Base-by-base conservation (phyloP, 2,329 filamentous ascomycete species). In the Cytospora chrysosperma region DNA sequence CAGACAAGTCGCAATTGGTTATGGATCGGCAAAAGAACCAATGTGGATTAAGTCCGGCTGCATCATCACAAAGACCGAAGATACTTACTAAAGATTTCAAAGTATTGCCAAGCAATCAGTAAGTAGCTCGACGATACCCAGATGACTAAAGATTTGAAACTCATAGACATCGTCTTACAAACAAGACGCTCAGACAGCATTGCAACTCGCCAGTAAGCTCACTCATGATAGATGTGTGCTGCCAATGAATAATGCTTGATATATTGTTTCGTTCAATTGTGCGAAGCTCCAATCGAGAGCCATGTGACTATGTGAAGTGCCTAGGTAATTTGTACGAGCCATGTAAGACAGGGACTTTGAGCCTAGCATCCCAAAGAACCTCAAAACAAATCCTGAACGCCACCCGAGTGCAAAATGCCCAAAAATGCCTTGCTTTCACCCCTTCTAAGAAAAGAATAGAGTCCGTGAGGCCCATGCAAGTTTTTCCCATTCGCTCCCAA, bases 61-160 rank as follows among this genome's bases (percentile, higher is more conserved):
- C 12, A 40, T 40, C 3, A 40, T 5, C 34, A 13, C 3, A 34
- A 34, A 13, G 32, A 34, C 13, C 8, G 3, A 12, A 10, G 5
- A 34, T 12, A 15, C 32, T n/a, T n/a, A 19, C 37, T 34, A 13
- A 34, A 13, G 59, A 62, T 65, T 65, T 65, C 63, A 59, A 63
- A 65, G 56, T 56, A 40, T 63, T 65, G 53, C 40, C 53, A 63
- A 57, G 47, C 52, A 37, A 37, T 12, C 12, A 10, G 4, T 30
- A 30, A 30, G 13, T 15, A 34, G 32, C 32, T 34, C 32, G 27
- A 26, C 3, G 3, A 40, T 8, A 32, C 13, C 56, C 37, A 13
- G 61, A 61, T 65, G 64, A 65, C 64, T 34, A 61, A 65, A 65
- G 54, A 63, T 65, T 63, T 51, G 37, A 65, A 65, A 63, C 51